phyloP scores from a whole-genome alignment of 148 eudicot species.

The Chenopodium suecicum region DNA sequence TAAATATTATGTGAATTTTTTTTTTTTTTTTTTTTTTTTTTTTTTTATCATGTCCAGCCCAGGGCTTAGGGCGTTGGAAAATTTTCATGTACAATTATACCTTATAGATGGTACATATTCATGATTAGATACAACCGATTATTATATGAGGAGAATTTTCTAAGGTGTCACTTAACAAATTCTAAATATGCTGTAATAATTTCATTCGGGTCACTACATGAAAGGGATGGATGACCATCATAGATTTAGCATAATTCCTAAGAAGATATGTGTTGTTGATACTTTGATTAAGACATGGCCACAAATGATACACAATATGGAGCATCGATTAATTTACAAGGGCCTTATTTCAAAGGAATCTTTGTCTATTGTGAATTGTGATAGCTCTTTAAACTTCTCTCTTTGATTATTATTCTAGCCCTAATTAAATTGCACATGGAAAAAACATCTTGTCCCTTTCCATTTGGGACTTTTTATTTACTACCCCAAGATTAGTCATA shows the following conservation, averaged over 20 bases:
- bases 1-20: too few relatives aligned
- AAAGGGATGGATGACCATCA: background rate
- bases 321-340: background rate
- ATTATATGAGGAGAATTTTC: too few relatives aligned
- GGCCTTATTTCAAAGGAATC: background rate
- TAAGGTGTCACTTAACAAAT: too few relatives aligned
- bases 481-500: background rate
- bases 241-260: background rate
- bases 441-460: background rate
- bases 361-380: background rate
- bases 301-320: background rate
- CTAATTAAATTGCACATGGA: background rate
- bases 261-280: background rate
- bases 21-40: too few relatives aligned
- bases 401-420: background rate
- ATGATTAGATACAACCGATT: too few relatives aligned
- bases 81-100: too few relatives aligned
- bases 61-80: too few relatives aligned
- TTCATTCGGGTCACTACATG: background rate
- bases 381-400: background rate
- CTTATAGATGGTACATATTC: too few relatives aligned
- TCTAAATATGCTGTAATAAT: too few relatives aligned
- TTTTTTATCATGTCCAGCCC: too few relatives aligned
- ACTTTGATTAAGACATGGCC: background rate
- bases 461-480: background rate